These are phyloP conservation scores for Hyphodiscus sp. DNA, from an alignment of 2,329 filamentous ascomycete species.

Conservation along the genomic window DNA sequence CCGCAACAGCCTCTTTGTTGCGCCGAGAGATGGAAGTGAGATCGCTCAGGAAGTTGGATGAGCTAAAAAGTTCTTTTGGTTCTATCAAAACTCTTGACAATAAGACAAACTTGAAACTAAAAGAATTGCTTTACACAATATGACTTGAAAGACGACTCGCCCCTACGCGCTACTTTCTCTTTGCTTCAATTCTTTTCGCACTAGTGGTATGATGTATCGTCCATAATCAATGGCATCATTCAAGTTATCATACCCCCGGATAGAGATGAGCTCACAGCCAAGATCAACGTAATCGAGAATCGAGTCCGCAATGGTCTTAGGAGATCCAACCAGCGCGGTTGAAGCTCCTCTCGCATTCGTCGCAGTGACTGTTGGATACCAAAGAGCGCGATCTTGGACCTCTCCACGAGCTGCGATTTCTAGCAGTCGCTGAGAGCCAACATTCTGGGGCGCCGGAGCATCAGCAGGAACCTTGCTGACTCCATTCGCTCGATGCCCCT, in stretches of 20 bases:
- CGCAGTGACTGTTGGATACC: constrained; percentile 57
- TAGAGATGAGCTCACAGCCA: constrained; percentile 50
- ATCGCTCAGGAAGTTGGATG: too few species aligned
- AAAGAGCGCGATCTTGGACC: constrained; percentile 54
- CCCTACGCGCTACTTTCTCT: too few species aligned
- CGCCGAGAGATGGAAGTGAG: too few species aligned
- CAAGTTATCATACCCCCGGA: constrained; percentile 54
- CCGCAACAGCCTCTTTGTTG: too few species aligned
- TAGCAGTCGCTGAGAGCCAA: constrained; percentile 50
- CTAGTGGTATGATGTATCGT: constrained; percentile 20
- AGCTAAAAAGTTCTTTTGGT: too few species aligned
- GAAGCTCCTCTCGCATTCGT: constrained; percentile 54
- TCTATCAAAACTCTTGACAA: too few species aligned
- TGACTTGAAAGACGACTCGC: too few species aligned
- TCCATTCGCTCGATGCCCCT: constrained; percentile 32
- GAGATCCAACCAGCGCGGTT: constrained; percentile 50
- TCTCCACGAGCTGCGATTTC: constrained; percentile 50
- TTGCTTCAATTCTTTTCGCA: constrained; percentile 34
- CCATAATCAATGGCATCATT: constrained; percentile 47
- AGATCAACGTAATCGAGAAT: constrained; percentile 52
- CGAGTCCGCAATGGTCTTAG: constrained; percentile 45
- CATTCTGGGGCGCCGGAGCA: constrained; percentile 42
- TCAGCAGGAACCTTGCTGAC: too few species aligned
- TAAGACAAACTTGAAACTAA: too few species aligned
- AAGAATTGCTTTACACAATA: too few species aligned